Conservation (phyloP, 108 stramenopile species). For the Aurantiochytrium sp. region DNA sequence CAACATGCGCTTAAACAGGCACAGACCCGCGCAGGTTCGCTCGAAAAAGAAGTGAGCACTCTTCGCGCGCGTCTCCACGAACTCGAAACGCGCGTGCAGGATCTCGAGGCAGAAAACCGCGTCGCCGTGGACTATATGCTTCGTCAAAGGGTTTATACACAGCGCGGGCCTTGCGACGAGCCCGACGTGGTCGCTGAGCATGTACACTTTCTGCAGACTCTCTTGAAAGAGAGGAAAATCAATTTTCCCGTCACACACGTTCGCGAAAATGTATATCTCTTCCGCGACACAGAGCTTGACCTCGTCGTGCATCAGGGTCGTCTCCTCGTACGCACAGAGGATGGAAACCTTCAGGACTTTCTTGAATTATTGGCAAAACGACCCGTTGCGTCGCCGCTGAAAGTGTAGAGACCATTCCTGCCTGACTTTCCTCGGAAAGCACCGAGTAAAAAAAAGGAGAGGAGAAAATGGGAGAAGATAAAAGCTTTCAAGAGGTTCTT, state of each 20-base stretch:
- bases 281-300: background rate
- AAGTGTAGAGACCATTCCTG: too few species aligned
- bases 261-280: background rate
- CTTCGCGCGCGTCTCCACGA: background rate
- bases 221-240: background rate
- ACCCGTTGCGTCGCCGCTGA: too few species aligned
- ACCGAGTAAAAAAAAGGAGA: too few species aligned
- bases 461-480: too few species aligned
- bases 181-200: background rate
- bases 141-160: background rate
- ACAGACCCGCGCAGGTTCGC: background rate
- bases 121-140: background rate
- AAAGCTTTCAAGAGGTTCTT: too few species aligned
- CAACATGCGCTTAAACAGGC: background rate
- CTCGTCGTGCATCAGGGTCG: background rate
- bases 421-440: too few species aligned
- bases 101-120: background rate
- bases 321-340: background rate
- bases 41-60: background rate
- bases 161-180: background rate
- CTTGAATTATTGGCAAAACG: background rate
- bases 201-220: background rate
- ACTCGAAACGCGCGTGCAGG: background rate
- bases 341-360: background rate
- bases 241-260: background rate